A percentile compares a stretch with the other conserved stretches of the same genome.
Evolutionary conservation across 352 stramenopile genomes (phyloP).

Genomic region (Globisporangium recalcitrans): DNA sequence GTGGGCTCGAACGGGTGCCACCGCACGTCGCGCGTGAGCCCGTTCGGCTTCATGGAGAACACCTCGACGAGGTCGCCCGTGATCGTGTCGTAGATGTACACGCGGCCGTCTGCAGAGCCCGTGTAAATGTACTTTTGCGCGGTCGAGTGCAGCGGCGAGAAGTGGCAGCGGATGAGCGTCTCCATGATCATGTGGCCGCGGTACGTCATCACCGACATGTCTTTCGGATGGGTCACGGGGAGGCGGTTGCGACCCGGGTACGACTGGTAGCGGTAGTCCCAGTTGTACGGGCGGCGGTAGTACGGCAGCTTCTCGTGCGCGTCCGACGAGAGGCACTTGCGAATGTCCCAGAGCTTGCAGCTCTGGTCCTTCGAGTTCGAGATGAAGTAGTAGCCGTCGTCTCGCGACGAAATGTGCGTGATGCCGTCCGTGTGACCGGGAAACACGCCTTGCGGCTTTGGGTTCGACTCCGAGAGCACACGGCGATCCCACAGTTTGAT

Average conservation of each 20-base stretch:
- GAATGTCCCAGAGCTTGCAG: slow-evolving; percentile 81
- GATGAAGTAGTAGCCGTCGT: slow-evolving; percentile 86
- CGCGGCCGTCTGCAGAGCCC: slow-evolving; percentile 72
- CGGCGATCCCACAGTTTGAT: slow-evolving; percentile 87
- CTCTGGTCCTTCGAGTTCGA: slow-evolving; percentile 87
- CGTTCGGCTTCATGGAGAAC: slow-evolving; percentile 74
- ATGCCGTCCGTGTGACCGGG: slow-evolving; percentile 78
- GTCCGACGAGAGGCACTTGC: slow-evolving; percentile 62
- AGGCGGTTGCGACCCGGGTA: slow-evolving; percentile 58
- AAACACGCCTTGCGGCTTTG: slow-evolving; percentile 74
- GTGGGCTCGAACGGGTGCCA: slow-evolving; percentile 81
- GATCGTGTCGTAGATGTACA: slow-evolving; percentile 82
- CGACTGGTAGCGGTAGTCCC: slow-evolving; percentile 81
- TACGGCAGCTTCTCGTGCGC: slow-evolving; percentile 34
- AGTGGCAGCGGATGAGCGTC: slow-evolving; percentile 83
- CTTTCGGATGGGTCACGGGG: slow-evolving; percentile 59
- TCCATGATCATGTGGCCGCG: slow-evolving; percentile 72
- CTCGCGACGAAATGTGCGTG: slow-evolving; percentile 74
- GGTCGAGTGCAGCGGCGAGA: slow-evolving; percentile 83
- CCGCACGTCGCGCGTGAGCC: slow-evolving; percentile 76
- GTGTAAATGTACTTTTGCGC: slow-evolving; percentile 85
- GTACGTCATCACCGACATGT: slow-evolving; percentile 84
- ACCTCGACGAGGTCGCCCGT: slow-evolving; percentile 68
- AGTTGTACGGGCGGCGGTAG: slow-evolving; percentile 53
- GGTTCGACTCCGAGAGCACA: slow-evolving; percentile 66